phyloP scores from a whole-genome alignment of 228 moss, liverwort and hornwort species.

The Sphagnum magellanicum region DNA sequence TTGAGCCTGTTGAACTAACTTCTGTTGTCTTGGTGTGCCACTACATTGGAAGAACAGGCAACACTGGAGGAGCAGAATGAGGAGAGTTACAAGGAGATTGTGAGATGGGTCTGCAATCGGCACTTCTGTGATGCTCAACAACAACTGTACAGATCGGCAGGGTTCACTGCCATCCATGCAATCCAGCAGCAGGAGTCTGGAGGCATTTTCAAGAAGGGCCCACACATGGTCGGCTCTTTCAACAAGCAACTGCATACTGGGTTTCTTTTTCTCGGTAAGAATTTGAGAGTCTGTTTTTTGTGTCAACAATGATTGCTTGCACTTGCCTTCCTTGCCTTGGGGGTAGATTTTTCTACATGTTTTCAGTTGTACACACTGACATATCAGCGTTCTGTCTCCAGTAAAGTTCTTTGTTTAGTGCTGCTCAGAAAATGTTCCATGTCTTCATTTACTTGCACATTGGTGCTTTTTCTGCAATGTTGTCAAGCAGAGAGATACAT shows the following conservation, averaged over 20 bases:
- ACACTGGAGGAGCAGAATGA: slow-evolving; percentile 78
- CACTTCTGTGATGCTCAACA: slow-evolving; percentile 71
- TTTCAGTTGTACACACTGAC: no score
- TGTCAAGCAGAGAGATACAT: no score
- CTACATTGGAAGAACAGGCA: slow-evolving; percentile 29
- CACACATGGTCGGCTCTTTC: slow-evolving; percentile 36
- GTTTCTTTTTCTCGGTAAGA: slow-evolving; percentile 80
- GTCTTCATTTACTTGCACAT: no score
- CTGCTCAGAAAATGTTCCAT: no score
- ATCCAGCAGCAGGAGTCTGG: not conserved
- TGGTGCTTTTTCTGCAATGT: no score
- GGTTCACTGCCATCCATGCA: slow-evolving; percentile 29
- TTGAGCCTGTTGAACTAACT: not conserved
- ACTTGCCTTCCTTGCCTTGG: no score
- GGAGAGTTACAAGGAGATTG: slow-evolving; percentile 58
- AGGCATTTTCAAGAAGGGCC: slow-evolving; percentile 17
- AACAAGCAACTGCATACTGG: slow-evolving; percentile 83
- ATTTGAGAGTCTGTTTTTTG: no score
- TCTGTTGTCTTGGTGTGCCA: not conserved
- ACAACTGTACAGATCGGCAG: slow-evolving; percentile 47
- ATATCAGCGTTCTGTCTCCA: no score
- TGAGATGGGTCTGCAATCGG: slow-evolving; percentile 78
- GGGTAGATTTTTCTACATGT: no score
- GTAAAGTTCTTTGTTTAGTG: no score
- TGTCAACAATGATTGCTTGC: no score